Percentiles rank a stretch among this genome's conserved stretches.
These are phyloP conservation scores for Aspergillus unguis DNA, from an alignment of 2,329 filamentous ascomycete genomes.

Conservation along the genomic window DNA sequence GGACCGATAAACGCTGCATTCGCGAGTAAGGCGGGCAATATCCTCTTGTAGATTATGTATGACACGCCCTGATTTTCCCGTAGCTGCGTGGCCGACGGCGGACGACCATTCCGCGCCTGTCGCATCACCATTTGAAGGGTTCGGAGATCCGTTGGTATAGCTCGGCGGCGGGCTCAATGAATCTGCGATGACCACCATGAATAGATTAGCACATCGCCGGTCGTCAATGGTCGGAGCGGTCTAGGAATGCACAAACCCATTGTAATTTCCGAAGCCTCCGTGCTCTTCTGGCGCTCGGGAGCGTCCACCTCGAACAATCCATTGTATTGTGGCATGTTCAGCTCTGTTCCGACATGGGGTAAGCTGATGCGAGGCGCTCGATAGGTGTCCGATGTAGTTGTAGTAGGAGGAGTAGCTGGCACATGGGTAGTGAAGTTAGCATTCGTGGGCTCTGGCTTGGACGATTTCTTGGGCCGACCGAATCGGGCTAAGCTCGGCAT, in stretches of 20 bases:
- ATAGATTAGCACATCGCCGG: slow-evolving; percentile 1
- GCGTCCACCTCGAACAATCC: slow-evolving; percentile 33
- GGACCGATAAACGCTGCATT: slow-evolving; percentile 44
- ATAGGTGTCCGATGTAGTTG: slow-evolving; percentile 20
- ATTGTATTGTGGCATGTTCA: slow-evolving; percentile 45
- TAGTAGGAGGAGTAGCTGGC: slow-evolving; percentile 18
- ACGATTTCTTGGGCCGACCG: slow-evolving; percentile 29
- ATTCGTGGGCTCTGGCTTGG: slow-evolving; percentile 20
- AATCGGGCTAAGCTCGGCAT: slow-evolving; percentile 30
- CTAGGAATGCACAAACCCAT: slow-evolving; percentile 21
- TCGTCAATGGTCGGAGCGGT: not conserved
- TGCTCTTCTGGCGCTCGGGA: slow-evolving; percentile 25
- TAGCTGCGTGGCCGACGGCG: slow-evolving; percentile 49
- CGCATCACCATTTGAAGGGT: slow-evolving; percentile 29
- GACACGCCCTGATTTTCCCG: slow-evolving; percentile 50
- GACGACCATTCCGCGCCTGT: slow-evolving; percentile 46
- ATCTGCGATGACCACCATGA: slow-evolving; percentile 12
- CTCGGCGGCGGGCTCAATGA: slow-evolving; percentile 23
- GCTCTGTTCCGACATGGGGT: slow-evolving; percentile 39
- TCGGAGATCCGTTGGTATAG: slow-evolving; percentile 28
- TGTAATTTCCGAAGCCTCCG: slow-evolving; percentile 18
- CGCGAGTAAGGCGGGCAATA: slow-evolving; percentile 48
- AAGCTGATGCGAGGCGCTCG: slow-evolving; percentile 37
- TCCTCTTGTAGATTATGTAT: slow-evolving; percentile 51
- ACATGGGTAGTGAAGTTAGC: slow-evolving; percentile 27